Conservation (phyloP, 2,329 filamentous ascomycete genomes). For the Trichophyton simii region DNA sequence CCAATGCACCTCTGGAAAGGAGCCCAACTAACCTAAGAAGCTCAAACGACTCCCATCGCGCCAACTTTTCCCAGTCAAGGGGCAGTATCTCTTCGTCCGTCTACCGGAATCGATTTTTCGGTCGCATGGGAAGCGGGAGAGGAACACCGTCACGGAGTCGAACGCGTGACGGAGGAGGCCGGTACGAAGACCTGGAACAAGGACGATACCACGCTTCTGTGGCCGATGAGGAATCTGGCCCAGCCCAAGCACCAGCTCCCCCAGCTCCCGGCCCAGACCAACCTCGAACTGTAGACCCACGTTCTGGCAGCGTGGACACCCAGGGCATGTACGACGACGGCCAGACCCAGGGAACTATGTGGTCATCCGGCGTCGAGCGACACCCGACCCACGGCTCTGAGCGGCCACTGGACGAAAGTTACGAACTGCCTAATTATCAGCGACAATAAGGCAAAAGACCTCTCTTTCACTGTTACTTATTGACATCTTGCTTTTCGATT, state of each 20-base stretch:
- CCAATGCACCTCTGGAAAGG: slow-evolving; percentile 10
- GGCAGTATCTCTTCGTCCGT: slow-evolving; percentile 25
- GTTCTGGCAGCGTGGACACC: slow-evolving; percentile 13
- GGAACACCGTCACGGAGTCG: neutral
- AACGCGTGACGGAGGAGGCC: slow-evolving; percentile 19
- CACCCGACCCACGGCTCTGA: neutral
- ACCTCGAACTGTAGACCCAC: slow-evolving; percentile 12
- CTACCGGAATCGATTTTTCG: slow-evolving; percentile 52
- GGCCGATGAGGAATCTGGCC: neutral
- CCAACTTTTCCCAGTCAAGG: slow-evolving; percentile 10
- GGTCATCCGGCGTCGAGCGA: neutral
- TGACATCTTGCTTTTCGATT: neutral
- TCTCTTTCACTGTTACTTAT: neutral
- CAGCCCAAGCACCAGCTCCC: too few species aligned
- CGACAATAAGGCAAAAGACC: neutral
- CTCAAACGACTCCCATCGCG: slow-evolving; percentile 16
- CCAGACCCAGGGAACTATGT: neutral
- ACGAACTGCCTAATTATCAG: slow-evolving; percentile 1
- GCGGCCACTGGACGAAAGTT: neutral
- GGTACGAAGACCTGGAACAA: slow-evolving; percentile 31
- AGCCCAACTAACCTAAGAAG: slow-evolving; percentile 15
- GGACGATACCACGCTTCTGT: slow-evolving; percentile 32
- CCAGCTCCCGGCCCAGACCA: neutral
- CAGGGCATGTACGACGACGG: slow-evolving; percentile 14
- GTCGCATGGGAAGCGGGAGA: slow-evolving; percentile 30